A percentile compares a stretch with the other conserved stretches of the same genome.
Conservation (phyloP, 352 stramenopile species). For the Phytophthora citrophthora region DNA sequence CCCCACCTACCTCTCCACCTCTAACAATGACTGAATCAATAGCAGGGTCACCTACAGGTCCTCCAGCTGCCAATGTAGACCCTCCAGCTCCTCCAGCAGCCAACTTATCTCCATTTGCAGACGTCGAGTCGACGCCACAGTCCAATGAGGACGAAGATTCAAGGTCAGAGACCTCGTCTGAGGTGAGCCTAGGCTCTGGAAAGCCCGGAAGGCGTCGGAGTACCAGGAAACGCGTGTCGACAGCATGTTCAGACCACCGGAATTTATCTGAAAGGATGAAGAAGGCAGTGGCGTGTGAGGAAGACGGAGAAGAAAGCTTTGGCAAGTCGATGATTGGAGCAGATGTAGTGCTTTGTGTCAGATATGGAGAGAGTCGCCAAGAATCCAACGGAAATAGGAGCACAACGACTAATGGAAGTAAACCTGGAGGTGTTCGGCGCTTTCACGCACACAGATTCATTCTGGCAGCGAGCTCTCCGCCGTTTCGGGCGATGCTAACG, state of each 20-base stretch:
- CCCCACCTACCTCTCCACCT: slow-evolving; percentile 35
- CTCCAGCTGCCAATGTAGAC: neutral
- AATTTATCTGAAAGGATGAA: slow-evolving; percentile 69
- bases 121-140: slow-evolving; percentile 52
- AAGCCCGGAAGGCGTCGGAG: slow-evolving; percentile 26
- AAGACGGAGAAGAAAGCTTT: slow-evolving; percentile 43
- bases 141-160: slow-evolving; percentile 84
- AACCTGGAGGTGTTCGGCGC: slow-evolving; percentile 3
- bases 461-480: slow-evolving; percentile 81
- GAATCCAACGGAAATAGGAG: slow-evolving; percentile 8
- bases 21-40: slow-evolving; percentile 26
- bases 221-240: slow-evolving; percentile 45
- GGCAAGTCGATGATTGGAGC: slow-evolving; percentile 65
- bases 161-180: slow-evolving; percentile 76
- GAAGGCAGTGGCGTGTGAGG: slow-evolving; percentile 43
- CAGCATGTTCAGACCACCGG: slow-evolving; percentile 66
- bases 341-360: slow-evolving; percentile 77
- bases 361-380: slow-evolving; percentile 13
- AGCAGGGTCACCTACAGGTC: slow-evolving; percentile 11
- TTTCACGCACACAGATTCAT: slow-evolving; percentile 87
- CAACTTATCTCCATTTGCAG: slow-evolving; percentile 46
- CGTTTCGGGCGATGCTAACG: slow-evolving; percentile 86
- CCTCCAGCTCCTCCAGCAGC: slow-evolving; percentile 6
- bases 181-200: slow-evolving; percentile 48
- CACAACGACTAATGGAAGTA: slow-evolving; percentile 6